Percentiles rank a stretch among this genome's conserved stretches.
Evolutionary conservation across 129 eudicot species (phyloP).

Genomic region (Flaveria linearis): DNA sequence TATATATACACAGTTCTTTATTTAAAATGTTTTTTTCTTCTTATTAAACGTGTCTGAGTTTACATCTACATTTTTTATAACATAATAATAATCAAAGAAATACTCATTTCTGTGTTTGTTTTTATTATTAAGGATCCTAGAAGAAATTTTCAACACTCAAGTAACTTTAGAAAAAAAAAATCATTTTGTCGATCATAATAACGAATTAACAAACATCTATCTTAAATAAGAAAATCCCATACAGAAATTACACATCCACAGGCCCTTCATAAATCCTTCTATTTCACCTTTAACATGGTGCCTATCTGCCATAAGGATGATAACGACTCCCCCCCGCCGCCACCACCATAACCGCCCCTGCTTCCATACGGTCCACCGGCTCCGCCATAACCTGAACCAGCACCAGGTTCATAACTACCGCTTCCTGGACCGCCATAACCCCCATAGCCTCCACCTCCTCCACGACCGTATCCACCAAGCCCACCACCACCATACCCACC

Average conservation of each 20-base stretch:
- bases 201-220: constrained; percentile 37
- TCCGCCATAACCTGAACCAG: constrained; percentile 43
- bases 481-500: constrained; percentile 68
- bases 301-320: constrained; percentile 89
- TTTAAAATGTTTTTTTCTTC: too few species aligned
- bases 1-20: too few species aligned
- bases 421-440: constrained; percentile 73
- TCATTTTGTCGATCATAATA: constrained; percentile 7
- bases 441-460: constrained; percentile 56
- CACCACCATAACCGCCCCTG: constrained; percentile 25
- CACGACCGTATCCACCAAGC: constrained; percentile 63
- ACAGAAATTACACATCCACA: constrained; percentile 42
- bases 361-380: too few species aligned
- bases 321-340: constrained; percentile 69
- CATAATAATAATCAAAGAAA: too few species aligned
- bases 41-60: too few species aligned
- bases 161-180: neutral
- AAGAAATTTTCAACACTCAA: neutral
- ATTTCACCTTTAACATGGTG: too few species aligned
- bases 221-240: constrained; percentile 25
- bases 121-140: too few species aligned
- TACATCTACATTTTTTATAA: too few species aligned
- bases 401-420: constrained; percentile 8
- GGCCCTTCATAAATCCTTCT: too few species aligned
- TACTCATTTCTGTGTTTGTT: too few species aligned